These are phyloP conservation scores for Trichosporon sp. DNA, from an alignment of 1,284 basidiomycete species.

Conservation along the genomic window DNA sequence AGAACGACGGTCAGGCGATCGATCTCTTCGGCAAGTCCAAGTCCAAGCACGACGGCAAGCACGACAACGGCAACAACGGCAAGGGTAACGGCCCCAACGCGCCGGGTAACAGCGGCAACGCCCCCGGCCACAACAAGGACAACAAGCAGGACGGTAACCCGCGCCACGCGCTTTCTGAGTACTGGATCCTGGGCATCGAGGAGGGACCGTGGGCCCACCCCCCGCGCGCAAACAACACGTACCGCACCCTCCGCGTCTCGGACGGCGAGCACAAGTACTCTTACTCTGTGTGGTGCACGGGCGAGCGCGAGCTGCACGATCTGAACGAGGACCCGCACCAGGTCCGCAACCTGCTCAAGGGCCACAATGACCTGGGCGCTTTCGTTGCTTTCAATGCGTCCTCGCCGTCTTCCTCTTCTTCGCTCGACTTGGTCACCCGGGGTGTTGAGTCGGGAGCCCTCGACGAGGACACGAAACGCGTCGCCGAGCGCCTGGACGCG, in stretches of 20 bases:
- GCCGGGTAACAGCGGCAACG: not conserved
- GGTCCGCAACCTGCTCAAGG: constrained; percentile 40
- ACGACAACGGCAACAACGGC: not conserved
- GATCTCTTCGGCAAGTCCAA: constrained; percentile 32
- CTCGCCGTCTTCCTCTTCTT: not conserved
- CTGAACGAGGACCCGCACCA: constrained; percentile 44
- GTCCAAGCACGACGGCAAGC: not conserved
- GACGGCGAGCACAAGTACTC: constrained; percentile 35
- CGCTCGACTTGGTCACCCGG: not conserved
- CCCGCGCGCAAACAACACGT: constrained; percentile 39
- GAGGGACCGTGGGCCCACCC: constrained; percentile 42
- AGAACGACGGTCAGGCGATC: constrained; percentile 44
- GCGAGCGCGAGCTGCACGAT: constrained; percentile 52
- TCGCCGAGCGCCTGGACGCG: constrained; percentile 41
- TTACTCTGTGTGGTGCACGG: constrained; percentile 52
- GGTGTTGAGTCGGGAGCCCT: too few species aligned
- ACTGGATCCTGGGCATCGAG: constrained; percentile 43
- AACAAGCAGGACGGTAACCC: constrained; percentile 24
- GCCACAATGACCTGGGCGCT: constrained; percentile 31
- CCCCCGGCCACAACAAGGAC: not conserved
- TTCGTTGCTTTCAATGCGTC: constrained; percentile 31
- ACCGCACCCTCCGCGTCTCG: constrained; percentile 45
- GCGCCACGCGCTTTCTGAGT: constrained; percentile 42
- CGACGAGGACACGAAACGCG: not conserved
- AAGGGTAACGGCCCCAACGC: not conserved